These are phyloP conservation scores for Camelina sativa DNA, from an alignment of 345 rosid species.

Conservation along the genomic window DNA sequence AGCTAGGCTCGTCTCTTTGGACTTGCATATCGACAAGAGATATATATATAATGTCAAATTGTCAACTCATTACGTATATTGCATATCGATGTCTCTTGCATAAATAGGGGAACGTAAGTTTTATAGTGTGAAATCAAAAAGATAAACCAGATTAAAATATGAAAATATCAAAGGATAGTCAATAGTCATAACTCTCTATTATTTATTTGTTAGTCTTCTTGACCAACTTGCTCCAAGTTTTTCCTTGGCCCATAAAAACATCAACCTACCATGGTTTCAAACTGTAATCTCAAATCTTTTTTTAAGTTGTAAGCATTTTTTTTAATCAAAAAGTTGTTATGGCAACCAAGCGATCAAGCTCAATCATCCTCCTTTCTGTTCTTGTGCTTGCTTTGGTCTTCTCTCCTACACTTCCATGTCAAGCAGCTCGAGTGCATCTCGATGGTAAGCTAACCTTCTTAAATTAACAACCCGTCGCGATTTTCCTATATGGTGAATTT, in stretches of 20 bases:
- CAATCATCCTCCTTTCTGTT: conserved; percentile 24
- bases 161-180: background rate
- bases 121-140: background rate
- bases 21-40: background rate
- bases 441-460: conserved; percentile 18
- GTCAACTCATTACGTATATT: conserved; percentile 4
- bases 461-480: background rate
- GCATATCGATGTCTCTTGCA: too few relatives aligned
- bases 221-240: conserved; percentile 18
- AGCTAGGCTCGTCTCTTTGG: background rate
- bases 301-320: background rate
- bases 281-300: background rate
- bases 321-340: background rate
- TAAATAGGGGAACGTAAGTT: background rate
- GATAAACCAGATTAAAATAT: background rate
- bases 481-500: background rate
- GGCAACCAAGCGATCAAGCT: conserved; percentile 26
- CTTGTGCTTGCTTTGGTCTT: conserved; percentile 28
- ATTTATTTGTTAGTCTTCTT: conserved; percentile 17
- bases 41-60: background rate
- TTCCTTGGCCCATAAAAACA: conserved; percentile 22
- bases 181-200: background rate
- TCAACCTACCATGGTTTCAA: conserved; percentile 20
- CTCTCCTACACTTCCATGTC: conserved; percentile 28
- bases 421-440: conserved; percentile 29